Conservation (phyloP, 202 grass and related monocot genomes). For the Elaeis oleifera region DNA sequence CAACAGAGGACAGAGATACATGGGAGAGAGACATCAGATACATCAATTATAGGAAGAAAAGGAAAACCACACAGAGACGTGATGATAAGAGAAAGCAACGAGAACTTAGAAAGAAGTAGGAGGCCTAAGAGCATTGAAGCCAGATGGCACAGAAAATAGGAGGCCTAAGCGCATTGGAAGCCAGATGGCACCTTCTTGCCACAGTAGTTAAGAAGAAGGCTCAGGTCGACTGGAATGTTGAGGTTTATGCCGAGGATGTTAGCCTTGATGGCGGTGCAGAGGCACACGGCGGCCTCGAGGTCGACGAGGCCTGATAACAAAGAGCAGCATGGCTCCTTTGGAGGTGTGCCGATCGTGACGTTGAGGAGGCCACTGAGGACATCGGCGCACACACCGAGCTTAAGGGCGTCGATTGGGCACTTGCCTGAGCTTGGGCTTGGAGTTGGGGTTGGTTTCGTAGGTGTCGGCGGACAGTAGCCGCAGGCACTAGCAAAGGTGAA, state of each 20-base stretch:
- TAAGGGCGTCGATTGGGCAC: not conserved
- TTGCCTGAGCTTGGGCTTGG: not conserved
- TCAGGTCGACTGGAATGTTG: no score
- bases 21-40: no score
- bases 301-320: not conserved
- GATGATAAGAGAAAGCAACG: not conserved
- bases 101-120: not conserved
- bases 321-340: not conserved
- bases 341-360: not conserved
- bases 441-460: not conserved
- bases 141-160: no score
- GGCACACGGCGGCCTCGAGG: not conserved
- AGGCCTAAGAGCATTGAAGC: no score
- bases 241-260: no score
- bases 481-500: slow-evolving; percentile 48
- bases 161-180: no score
- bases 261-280: no score
- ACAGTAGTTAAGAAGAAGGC: no score
- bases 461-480: slow-evolving; percentile 19
- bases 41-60: no score
- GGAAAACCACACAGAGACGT: no score
- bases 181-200: no score
- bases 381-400: not conserved
- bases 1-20: no score
- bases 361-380: not conserved